Evolutionary conservation across 2,329 filamentous ascomycete genomes (phyloP).

Genomic region (Elsinoe necatrix): DNA sequence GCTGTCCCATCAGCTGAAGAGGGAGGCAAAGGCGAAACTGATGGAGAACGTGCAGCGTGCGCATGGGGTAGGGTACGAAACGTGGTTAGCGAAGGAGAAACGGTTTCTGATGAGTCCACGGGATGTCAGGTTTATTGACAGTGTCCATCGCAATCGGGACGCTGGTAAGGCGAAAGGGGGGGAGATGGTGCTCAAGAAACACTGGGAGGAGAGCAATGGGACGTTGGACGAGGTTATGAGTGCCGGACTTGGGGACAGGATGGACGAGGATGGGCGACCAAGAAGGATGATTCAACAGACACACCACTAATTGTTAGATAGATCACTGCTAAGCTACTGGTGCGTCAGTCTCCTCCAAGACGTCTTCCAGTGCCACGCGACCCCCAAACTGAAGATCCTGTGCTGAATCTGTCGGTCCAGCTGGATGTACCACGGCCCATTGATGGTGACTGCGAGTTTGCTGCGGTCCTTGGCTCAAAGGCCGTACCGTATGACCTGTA

Average conservation of each 20-base stretch:
- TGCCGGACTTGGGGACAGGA: not conserved
- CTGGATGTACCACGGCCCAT: conserved; percentile 24
- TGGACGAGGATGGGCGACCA: not conserved
- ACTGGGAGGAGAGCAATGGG: conserved; percentile 19
- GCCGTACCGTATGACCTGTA: conserved; percentile 57
- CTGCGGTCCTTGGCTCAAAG: conserved; percentile 39
- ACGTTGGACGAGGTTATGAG: not conserved
- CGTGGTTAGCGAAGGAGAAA: conserved; percentile 20
- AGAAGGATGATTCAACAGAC: not conserved
- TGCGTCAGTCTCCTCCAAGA: conserved; percentile 40
- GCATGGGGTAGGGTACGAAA: conserved; percentile 23
- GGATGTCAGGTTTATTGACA: conserved; percentile 26
- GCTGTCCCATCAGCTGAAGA: conserved; percentile 19
- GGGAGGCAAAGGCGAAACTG: conserved; percentile 16
- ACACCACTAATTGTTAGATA: not conserved
- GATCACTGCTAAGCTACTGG: not conserved
- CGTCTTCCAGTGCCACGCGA: conserved; percentile 55
- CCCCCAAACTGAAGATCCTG: conserved; percentile 51
- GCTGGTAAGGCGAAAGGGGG: conserved; percentile 27
- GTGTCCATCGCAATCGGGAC: conserved; percentile 33
- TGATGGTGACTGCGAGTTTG: conserved; percentile 32
- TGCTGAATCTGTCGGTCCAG: conserved; percentile 27
- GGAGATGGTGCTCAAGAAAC: conserved; percentile 28
- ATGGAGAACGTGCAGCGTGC: conserved; percentile 22
- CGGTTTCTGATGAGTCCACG: conserved; percentile 21